Evolutionary conservation across 23 red algal genomes (phyloP).

Genomic region (Gracilariopsis chorda): DNA sequence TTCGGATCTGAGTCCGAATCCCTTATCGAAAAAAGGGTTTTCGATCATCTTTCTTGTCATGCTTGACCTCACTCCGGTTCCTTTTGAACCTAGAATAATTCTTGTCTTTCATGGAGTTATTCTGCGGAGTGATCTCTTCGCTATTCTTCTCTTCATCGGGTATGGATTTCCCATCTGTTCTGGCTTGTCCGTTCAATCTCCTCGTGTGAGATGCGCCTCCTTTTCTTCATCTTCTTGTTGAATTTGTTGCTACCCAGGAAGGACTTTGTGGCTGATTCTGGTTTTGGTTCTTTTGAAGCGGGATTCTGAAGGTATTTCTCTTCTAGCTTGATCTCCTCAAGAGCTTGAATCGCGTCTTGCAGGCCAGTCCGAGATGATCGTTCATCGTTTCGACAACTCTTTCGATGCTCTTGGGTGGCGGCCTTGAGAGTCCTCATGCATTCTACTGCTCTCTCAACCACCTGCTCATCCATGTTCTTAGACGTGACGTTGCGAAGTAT

Average conservation of each 20-base stretch:
- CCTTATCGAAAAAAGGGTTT: slow-evolving; percentile 48
- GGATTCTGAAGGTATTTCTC: slow-evolving; percentile 2
- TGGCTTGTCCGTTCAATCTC: too few species aligned
- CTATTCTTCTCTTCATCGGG: neutral
- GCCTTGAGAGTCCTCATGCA: too few species aligned
- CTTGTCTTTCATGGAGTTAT: neutral
- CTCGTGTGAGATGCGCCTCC: too few species aligned
- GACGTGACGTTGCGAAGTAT: too few species aligned
- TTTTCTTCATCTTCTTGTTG: neutral
- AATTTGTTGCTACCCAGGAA: neutral
- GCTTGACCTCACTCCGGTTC: neutral
- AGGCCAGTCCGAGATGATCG: neutral
- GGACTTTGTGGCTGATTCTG: neutral
- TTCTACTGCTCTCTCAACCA: too few species aligned
- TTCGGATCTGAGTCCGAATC: slow-evolving; percentile 26
- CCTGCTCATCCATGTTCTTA: too few species aligned
- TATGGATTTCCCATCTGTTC: neutral
- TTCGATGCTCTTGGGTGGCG: too few species aligned
- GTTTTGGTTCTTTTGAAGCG: neutral
- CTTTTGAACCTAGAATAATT: neutral
- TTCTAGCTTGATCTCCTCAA: neutral
- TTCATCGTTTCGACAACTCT: neutral
- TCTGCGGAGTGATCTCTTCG: neutral
- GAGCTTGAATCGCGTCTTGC: neutral
- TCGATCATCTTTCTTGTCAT: neutral